A percentile compares a stretch with the other conserved stretches of the same genome.
Evolutionary conservation across 139 green algal genomes (phyloP).

Genomic region (Protoeuglena noctilucae): DNA sequence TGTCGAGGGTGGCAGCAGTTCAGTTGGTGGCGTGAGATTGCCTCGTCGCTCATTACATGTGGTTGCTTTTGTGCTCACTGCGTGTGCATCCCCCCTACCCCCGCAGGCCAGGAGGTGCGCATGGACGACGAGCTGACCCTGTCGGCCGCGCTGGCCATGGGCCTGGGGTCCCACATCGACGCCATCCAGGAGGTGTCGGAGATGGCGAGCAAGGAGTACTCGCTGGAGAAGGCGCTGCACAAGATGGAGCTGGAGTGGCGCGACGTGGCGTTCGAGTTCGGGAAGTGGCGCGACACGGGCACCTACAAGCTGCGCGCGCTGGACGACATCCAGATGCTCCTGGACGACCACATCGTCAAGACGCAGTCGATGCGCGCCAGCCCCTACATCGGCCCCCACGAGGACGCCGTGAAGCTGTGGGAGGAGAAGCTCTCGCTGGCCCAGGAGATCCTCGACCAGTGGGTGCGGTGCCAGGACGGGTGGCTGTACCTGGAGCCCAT

Average conservation of each 20-base stretch:
- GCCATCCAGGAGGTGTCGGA: constrained; percentile 53
- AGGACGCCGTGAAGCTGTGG: constrained; percentile 29
- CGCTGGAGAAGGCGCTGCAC: constrained; percentile 50
- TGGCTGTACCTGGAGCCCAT: constrained; percentile 77
- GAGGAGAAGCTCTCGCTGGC: constrained; percentile 29
- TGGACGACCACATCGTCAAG: constrained; percentile 25
- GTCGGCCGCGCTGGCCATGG: constrained; percentile 38
- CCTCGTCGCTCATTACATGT: too few relatives aligned
- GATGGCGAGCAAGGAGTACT: constrained; percentile 37
- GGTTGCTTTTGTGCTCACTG: too few relatives aligned
- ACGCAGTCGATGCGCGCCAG: constrained; percentile 59
- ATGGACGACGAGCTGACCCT: constrained; percentile 46
- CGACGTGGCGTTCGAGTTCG: constrained; percentile 41
- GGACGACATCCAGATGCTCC: constrained; percentile 26
- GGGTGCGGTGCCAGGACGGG: constrained; percentile 49
- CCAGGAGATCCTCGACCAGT: constrained; percentile 62
- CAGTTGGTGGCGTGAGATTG: too few relatives aligned
- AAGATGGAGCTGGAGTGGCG: constrained; percentile 60
- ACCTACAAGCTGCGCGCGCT: constrained; percentile 23
- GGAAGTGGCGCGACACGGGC: constrained; percentile 40
- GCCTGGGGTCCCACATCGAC: constrained; percentile 34
- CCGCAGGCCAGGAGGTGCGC: constrained; percentile 41
- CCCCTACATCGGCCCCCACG: constrained; percentile 54
- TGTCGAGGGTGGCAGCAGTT: too few relatives aligned
- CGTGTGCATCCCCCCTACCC: too few relatives aligned